Evolutionary conservation across 139 green algal species (phyloP), one percentile per base, ranked within the genome.

Genomic region (Auxenochlorella pyrenoidosa): DNA sequence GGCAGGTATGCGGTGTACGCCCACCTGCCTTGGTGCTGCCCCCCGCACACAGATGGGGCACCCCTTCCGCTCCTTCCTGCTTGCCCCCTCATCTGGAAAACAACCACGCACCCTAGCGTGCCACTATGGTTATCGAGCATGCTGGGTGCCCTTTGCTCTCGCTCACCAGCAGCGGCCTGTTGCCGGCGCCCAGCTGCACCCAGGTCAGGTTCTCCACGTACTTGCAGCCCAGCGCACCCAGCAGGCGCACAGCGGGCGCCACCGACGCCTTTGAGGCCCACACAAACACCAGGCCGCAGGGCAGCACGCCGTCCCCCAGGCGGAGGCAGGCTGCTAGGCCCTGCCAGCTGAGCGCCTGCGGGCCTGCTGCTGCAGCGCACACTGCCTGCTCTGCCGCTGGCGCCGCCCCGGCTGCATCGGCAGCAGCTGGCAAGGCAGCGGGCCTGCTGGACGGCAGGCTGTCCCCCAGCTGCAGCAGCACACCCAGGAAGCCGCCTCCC

Each of bases 121-220:
- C n/a, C n/a, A n/a, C n/a, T n/a, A n/a, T n/a, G n/a, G n/a, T n/a
- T n/a, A n/a, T n/a, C n/a, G n/a, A n/a, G n/a, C n/a, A n/a, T n/a
- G n/a, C n/a, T n/a, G n/a, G n/a, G n/a, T n/a, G n/a, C 63, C 5
- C 24, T 26, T 26, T 34, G 32, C 32, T n/a, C 32, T 40, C 10
- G 43, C 44, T 73, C 66, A 71, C 47, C 19, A 54, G 41, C 47
- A 94, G 36, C 18, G 98, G 89, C n/a, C 38, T 84, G 93, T 97
- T 95, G 89, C 95, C 95, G 41, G 93, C 86, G 5, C 75, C 51
- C 82, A 97, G 83, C 59, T 93, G 91, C 75, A 98, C 95, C 96
- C 96, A 98, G 0, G 94, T 98, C 80, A 98, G 91, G 92, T 97
- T 98, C 88, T 98, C 96, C 19, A 98, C 92, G 79, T 98, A 98